phyloP scores from a whole-genome alignment of 176 grass and related monocot genomes.

The Rhipidocladum racemiflorum region DNA sequence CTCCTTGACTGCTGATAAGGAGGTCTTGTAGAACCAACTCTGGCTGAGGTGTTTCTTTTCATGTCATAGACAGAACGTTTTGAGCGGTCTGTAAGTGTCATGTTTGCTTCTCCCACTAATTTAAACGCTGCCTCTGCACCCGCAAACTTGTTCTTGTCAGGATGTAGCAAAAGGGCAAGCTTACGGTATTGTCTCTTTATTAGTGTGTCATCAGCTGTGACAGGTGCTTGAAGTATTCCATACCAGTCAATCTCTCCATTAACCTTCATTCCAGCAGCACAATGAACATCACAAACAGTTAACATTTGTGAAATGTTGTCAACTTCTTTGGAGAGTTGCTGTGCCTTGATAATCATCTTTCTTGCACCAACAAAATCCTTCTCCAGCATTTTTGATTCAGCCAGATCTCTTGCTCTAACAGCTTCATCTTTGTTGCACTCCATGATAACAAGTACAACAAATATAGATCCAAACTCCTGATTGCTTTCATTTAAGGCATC shows the following conservation, averaged over 20 bases:
- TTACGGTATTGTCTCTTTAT: constrained; percentile 88
- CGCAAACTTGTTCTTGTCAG: constrained; percentile 83
- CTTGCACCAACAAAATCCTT: constrained; percentile 70
- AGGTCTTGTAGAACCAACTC: background rate
- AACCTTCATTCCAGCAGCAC: constrained; percentile 53
- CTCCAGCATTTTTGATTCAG: constrained; percentile 63
- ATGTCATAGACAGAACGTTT: constrained; percentile 64
- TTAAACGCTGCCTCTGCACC: constrained; percentile 93
- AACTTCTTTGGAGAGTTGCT: constrained; percentile 56
- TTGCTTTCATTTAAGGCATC: background rate
- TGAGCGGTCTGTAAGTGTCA: constrained; percentile 49
- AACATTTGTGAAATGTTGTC: constrained; percentile 69
- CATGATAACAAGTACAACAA: constrained; percentile 43
- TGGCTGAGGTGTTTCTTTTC: constrained; percentile 52
- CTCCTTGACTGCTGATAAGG: constrained; percentile 38
- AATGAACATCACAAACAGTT: constrained; percentile 88
- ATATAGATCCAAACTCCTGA: constrained; percentile 4
- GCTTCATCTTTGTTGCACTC: constrained; percentile 96
- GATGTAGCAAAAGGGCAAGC: constrained; percentile 81
- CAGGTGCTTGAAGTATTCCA: constrained; percentile 70
- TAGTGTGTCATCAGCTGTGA: constrained; percentile 49
- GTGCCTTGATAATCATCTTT: constrained; percentile 70
- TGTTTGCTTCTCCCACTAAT: constrained; percentile 81
- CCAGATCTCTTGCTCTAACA: constrained; percentile 59
- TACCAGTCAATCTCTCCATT: constrained; percentile 86